Conservation (phyloP, 2,329 filamentous ascomycete species). For the Beauveria bassiana region DNA sequence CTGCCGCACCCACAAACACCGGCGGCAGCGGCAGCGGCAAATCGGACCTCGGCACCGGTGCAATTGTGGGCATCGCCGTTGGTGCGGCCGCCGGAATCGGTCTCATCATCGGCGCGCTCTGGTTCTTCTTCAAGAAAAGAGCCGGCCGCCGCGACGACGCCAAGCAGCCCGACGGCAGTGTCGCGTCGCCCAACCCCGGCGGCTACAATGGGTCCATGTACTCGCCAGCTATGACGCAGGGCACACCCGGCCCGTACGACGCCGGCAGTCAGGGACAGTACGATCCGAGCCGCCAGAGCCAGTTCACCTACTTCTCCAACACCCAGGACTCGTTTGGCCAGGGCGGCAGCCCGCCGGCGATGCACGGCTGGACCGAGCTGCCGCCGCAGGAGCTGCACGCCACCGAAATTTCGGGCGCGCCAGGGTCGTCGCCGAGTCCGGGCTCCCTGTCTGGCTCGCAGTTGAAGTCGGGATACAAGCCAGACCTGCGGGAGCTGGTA, state of each 20-base stretch:
- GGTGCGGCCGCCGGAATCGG: background rate
- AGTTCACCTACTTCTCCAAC: background rate
- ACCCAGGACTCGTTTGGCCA: background rate
- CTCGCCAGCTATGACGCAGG: constrained; percentile 4
- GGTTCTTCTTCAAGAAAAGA: background rate
- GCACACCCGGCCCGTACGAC: background rate
- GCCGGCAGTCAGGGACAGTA: background rate
- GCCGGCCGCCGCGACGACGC: background rate
- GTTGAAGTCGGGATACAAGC: background rate
- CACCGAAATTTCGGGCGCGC: background rate
- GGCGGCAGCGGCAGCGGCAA: background rate
- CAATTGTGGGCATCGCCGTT: constrained; percentile 4
- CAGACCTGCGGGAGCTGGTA: background rate
- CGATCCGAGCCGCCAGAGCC: constrained; percentile 4
- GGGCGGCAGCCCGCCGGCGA: background rate
- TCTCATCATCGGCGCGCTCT: background rate
- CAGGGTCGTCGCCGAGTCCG: background rate
- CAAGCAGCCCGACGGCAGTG: background rate
- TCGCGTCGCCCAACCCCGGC: background rate
- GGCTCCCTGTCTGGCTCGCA: background rate
- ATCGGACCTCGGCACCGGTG: background rate
- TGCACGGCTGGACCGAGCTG: background rate
- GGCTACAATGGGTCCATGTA: constrained; percentile 1
- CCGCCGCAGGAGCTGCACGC: constrained; percentile 5
- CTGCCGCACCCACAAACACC: background rate